A percentile compares a stretch with the other conserved stretches of the same genome.
Evolutionary conservation across 305 asterid species (phyloP).

Genomic region (Plantago coronopus): DNA sequence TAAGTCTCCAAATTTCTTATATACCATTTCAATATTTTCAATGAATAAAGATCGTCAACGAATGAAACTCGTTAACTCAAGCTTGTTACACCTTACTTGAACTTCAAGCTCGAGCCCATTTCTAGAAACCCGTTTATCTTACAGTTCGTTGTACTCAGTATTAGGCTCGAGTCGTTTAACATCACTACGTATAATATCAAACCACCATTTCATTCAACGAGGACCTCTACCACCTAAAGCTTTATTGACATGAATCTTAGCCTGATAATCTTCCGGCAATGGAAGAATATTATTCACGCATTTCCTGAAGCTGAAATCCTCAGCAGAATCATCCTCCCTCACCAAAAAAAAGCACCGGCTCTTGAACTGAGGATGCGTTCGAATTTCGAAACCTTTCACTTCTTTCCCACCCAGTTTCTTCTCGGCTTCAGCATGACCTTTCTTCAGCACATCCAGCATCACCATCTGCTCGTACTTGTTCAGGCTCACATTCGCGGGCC

Average conservation of each 20-base stretch:
- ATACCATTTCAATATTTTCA: too few relatives aligned
- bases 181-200: too few relatives aligned
- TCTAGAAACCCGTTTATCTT: too few relatives aligned
- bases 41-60: too few relatives aligned
- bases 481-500: slow-evolving; percentile 41
- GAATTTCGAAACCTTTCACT: slow-evolving; percentile 60
- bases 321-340: slow-evolving; percentile 69
- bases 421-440: slow-evolving; percentile 78
- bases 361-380: slow-evolving; percentile 68
- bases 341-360: slow-evolving; percentile 82
- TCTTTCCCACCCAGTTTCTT: slow-evolving; percentile 75
- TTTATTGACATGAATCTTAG: slow-evolving; percentile 54
- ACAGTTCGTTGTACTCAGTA: too few relatives aligned
- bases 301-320: slow-evolving; percentile 92
- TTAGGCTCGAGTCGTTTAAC: too few relatives aligned
- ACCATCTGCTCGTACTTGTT: slow-evolving; percentile 67
- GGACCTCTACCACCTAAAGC: slow-evolving; percentile 58
- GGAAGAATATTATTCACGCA: slow-evolving; percentile 78
- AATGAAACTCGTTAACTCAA: too few relatives aligned
- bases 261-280: slow-evolving; percentile 74
- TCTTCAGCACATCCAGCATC: slow-evolving; percentile 66
- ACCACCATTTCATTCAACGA: too few relatives aligned
- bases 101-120: too few relatives aligned
- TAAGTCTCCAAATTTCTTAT: too few relatives aligned
- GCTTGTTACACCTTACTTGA: too few relatives aligned